Evolutionary conservation across 1,284 basidiomycete species (phyloP).

Genomic region (Ganoderma multipileum): DNA sequence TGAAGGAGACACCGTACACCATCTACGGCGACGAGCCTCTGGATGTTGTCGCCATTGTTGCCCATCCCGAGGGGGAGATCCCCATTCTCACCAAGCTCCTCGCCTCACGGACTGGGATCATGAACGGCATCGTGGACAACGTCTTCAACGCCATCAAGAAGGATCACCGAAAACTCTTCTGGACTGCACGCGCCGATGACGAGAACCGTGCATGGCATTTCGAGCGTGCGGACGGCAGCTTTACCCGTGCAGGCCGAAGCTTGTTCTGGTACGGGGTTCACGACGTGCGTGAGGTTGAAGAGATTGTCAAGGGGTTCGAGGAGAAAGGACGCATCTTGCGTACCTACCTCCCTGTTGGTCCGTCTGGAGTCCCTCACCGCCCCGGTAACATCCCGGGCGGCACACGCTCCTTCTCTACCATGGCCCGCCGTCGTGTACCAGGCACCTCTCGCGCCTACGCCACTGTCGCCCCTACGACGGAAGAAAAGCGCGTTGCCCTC

Average conservation of each 20-base stretch:
- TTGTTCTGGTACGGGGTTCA: conserved; percentile 98
- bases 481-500: conserved; percentile 89
- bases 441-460: conserved; percentile 68
- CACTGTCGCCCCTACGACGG: conserved; percentile 58
- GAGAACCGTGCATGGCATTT: conserved; percentile 99
- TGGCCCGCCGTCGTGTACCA: conserved; percentile 57
- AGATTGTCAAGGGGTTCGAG: conserved; percentile 85
- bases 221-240: conserved; percentile 96
- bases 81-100: conserved; percentile 95
- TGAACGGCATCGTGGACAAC: conserved; percentile 97
- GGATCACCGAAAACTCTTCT: conserved; percentile 95
- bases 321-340: conserved; percentile 70
- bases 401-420: conserved; percentile 76
- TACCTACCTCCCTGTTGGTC: conserved; percentile 90
- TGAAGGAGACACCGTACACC: conserved; percentile 87
- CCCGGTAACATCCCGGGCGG: conserved; percentile 45
- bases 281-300: conserved; percentile 93
- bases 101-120: conserved; percentile 85
- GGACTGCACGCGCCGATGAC: conserved; percentile 95
- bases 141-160: conserved; percentile 96
- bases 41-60: conserved; percentile 94
- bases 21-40: conserved; percentile 98
- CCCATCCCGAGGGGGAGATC: conserved; percentile 88
- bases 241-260: conserved; percentile 92
- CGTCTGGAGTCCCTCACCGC: conserved; percentile 73